phyloP scores from a whole-genome alignment of 2,329 filamentous ascomycete genomes.

The Neopestalotiopsis sp. region DNA sequence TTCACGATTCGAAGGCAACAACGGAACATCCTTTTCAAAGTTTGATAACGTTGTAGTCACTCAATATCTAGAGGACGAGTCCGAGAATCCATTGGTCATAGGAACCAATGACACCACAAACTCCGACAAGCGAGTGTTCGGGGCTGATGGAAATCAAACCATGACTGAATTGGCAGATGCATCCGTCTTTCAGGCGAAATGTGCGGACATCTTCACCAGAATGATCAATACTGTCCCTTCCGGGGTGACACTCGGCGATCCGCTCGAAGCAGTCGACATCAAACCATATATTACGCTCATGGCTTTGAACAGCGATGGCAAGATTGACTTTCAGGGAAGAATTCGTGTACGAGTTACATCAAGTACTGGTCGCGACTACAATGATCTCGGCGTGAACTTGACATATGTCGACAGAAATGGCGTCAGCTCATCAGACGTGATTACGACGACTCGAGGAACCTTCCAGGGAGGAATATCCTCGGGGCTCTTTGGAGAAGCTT shows the following conservation, averaged over 20 bases:
- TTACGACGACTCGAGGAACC: conserved; percentile 17
- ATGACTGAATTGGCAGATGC: conserved; percentile 45
- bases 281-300: conserved; percentile 38
- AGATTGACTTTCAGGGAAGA: conserved; percentile 31
- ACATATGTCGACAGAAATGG: conserved; percentile 27
- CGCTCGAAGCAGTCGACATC: conserved; percentile 35
- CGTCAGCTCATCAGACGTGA: conserved; percentile 17
- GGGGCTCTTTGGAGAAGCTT: conserved; percentile 33
- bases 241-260: conserved; percentile 34
- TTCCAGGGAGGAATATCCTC: conserved; percentile 28
- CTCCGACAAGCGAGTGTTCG: conserved; percentile 51
- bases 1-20: conserved; percentile 36
- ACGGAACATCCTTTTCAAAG: conserved; percentile 22
- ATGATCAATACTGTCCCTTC: conserved; percentile 43
- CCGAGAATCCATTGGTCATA: conserved; percentile 49
- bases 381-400: conserved; percentile 30
- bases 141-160: conserved; percentile 49
- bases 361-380: conserved; percentile 26
- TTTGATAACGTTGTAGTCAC: conserved; percentile 52
- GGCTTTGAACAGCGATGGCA: conserved; percentile 32
- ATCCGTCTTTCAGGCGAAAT: conserved; percentile 42
- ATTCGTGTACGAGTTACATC: conserved; percentile 30
- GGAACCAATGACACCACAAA: conserved; percentile 42
- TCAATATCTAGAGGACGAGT: conserved; percentile 48
- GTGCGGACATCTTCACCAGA: conserved; percentile 35